phyloP scores from a whole-genome alignment of 495 filamentous ascomycete genomes.

The Schizothecium vesticola region DNA sequence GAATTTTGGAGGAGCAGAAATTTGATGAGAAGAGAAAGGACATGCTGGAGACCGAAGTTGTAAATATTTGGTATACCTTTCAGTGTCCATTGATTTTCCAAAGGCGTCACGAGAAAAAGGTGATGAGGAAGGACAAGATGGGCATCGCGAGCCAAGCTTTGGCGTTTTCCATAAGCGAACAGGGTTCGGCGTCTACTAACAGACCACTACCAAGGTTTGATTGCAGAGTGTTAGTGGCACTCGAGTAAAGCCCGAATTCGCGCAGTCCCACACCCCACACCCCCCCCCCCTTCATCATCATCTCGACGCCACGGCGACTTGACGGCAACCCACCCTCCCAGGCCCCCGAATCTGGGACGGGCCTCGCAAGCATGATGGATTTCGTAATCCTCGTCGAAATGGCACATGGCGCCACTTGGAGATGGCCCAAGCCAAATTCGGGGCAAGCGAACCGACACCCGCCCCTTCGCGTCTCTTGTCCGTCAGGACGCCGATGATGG shows the following conservation, averaged over 20 bases:
- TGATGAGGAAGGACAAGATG: neutral
- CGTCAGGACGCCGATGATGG: neutral
- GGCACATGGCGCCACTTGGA: conserved; percentile 6
- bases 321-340: neutral
- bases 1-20: neutral
- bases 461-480: neutral
- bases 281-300: neutral
- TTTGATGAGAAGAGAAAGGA: neutral
- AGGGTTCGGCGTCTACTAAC: neutral
- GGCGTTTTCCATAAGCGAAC: neutral
- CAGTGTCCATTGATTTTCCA: neutral
- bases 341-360: conserved; percentile 12
- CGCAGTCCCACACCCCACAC: neutral
- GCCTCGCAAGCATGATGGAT: neutral
- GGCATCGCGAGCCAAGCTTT: neutral
- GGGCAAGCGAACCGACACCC: neutral
- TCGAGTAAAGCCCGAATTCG: neutral
- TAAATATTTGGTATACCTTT: neutral
- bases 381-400: conserved; percentile 13
- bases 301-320: neutral
- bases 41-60: neutral
- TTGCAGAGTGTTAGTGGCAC: neutral
- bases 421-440: neutral
- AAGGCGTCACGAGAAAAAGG: neutral
- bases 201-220: neutral